Evolutionary conservation across 805 yeast genomes (phyloP).

Genomic region (Suhomyces kilbournensis): DNA sequence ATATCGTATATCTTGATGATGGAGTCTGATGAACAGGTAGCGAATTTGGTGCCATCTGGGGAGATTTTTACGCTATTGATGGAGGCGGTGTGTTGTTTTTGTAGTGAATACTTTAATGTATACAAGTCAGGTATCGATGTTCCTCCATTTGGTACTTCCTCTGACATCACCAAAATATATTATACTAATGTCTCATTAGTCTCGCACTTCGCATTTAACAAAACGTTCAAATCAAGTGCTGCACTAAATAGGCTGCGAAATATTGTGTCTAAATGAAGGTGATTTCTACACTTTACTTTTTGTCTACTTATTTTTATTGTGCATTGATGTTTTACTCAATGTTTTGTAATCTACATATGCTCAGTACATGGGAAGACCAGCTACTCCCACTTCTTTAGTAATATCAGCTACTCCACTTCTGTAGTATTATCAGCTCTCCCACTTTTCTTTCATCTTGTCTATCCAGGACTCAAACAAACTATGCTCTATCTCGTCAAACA

Average conservation of each 20-base stretch:
- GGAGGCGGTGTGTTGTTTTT: constrained; percentile 5
- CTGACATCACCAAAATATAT: not conserved
- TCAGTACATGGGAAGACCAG: not conserved
- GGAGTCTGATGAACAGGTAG: constrained; percentile 44
- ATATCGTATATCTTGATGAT: constrained; percentile 24
- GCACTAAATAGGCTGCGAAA: not conserved
- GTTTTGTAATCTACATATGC: not conserved
- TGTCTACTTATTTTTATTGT: too few relatives aligned
- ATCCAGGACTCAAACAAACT: constrained; percentile 43
- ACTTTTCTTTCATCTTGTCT: constrained; percentile 27
- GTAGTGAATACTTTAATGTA: constrained; percentile 10
- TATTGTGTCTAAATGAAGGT: too few relatives aligned
- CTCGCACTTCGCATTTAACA: not conserved
- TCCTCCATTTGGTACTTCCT: not conserved
- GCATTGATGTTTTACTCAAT: too few relatives aligned
- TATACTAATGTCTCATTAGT: too few relatives aligned
- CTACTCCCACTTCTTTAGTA: not conserved
- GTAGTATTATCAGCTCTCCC: not conserved
- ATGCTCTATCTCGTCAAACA: constrained; percentile 39
- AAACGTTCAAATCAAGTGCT: not conserved
- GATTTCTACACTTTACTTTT: not conserved
- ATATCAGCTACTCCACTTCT: not conserved
- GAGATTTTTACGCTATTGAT: constrained; percentile 54
- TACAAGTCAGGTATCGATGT: constrained; percentile 11
- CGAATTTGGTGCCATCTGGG: constrained; percentile 58